phyloP scores from a whole-genome alignment of 1,139 yeast species.

The Yamadazyma diospyri region DNA sequence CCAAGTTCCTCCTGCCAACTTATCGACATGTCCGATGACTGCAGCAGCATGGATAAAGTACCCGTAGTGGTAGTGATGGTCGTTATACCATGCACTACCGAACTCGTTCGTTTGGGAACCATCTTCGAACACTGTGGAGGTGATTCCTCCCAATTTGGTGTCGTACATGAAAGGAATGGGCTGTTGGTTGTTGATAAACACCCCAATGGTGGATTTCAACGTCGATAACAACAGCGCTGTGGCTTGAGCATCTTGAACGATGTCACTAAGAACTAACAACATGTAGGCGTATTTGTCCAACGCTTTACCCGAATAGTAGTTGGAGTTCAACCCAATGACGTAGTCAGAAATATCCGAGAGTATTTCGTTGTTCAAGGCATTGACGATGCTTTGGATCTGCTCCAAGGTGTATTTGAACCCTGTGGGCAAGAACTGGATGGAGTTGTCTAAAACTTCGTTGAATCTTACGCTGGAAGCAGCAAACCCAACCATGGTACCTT shows the following conservation, averaged over 20 bases:
- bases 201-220: constrained; percentile 51
- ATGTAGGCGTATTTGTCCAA: constrained; percentile 73
- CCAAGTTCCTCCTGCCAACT: constrained; percentile 62
- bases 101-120: constrained; percentile 35
- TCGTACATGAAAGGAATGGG: constrained; percentile 65
- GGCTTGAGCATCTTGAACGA: constrained; percentile 50
- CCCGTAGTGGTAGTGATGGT: constrained; percentile 82
- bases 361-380: constrained; percentile 53
- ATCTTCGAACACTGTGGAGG: constrained; percentile 50
- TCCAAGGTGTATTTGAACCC: constrained; percentile 43
- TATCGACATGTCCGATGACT: constrained; percentile 63
- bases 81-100: constrained; percentile 71
- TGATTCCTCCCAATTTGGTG: constrained; percentile 61
- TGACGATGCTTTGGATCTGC: constrained; percentile 48
- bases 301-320: constrained; percentile 66
- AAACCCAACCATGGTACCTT: constrained; percentile 64
- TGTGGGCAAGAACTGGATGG: constrained; percentile 55
- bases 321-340: constrained; percentile 44
- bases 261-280: constrained; percentile 57
- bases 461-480: constrained; percentile 47
- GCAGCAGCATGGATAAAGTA: constrained; percentile 79
- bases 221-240: constrained; percentile 45
- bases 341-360: constrained; percentile 50
- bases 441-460: constrained; percentile 48
- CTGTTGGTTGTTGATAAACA: constrained; percentile 50